Evolutionary conservation across 2,329 filamentous ascomycete species (phyloP).

Genomic region (Metarhizium humberi): DNA sequence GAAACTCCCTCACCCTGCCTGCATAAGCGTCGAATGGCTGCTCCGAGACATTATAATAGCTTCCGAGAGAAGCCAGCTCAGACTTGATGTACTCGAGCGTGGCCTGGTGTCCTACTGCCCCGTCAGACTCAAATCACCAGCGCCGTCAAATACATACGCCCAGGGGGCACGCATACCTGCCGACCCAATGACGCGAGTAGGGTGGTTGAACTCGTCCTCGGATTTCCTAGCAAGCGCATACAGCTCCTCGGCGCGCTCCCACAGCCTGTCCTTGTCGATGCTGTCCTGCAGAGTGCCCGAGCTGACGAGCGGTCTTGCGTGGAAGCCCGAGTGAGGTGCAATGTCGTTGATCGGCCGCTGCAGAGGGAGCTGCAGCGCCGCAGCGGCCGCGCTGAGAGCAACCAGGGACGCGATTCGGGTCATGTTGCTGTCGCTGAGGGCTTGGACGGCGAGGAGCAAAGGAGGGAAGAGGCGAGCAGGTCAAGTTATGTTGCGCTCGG

Average conservation of each 20-base stretch:
- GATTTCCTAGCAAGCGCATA: conserved; percentile 52
- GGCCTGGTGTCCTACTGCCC: conserved; percentile 45
- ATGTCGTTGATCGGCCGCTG: not conserved
- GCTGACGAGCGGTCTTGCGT: conserved; percentile 34
- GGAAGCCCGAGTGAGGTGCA: not conserved
- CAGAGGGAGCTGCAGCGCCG: not conserved
- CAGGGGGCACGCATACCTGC: conserved; percentile 31
- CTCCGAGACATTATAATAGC: conserved; percentile 53
- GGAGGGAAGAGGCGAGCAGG: not conserved
- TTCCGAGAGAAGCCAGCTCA: conserved; percentile 42
- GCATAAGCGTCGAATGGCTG: conserved; percentile 56
- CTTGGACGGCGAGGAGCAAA: not conserved
- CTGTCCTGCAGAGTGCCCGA: conserved; percentile 45
- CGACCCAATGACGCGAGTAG: conserved; percentile 63
- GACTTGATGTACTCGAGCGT: conserved; percentile 55
- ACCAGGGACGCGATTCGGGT: not conserved
- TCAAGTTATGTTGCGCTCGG: not conserved
- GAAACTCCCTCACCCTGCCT: conserved; percentile 49
- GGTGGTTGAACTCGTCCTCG: conserved; percentile 53
- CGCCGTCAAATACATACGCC: no score
- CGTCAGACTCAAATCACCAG: not conserved
- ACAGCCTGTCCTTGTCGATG: conserved; percentile 47
- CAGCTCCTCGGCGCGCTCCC: conserved; percentile 50
- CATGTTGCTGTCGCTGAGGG: not conserved
- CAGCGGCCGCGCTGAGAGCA: not conserved